phyloP scores from a whole-genome alignment of 768 basidiomycete species.

The Pisolithus orientalis region DNA sequence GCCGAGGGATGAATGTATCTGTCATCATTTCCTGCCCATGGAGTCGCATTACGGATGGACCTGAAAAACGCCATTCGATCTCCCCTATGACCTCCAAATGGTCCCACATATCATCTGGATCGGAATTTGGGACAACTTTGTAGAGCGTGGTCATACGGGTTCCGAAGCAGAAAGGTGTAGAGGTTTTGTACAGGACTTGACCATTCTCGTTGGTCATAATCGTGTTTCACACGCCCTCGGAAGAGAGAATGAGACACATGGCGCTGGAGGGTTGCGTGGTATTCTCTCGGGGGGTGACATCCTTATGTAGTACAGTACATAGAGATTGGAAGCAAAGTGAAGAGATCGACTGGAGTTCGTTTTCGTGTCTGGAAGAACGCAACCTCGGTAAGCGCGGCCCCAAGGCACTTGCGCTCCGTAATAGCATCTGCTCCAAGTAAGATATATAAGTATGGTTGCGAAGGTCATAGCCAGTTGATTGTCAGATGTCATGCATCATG shows the following conservation, averaged over 20 bases:
- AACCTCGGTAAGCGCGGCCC: too few species aligned
- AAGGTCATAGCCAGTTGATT: too few species aligned
- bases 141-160: conserved; percentile 17
- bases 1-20: conserved; percentile 17
- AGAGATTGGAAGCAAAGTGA: too few species aligned
- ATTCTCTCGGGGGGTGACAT: too few species aligned
- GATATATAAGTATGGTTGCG: too few species aligned
- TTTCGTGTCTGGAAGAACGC: too few species aligned
- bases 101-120: conserved; percentile 20
- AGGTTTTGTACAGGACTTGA: conserved; percentile 26
- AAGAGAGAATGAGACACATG: conserved; percentile 21
- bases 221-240: conserved; percentile 18
- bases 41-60: conserved; percentile 25
- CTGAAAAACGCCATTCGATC: conserved; percentile 29
- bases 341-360: too few species aligned
- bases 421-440: too few species aligned
- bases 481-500: too few species aligned
- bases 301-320: too few species aligned
- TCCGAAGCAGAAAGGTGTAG: conserved; percentile 10
- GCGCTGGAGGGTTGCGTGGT: background rate
- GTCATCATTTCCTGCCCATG: conserved; percentile 21
- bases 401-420: too few species aligned
- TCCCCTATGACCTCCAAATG: conserved; percentile 26
- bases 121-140: conserved; percentile 19
- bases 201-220: conserved; percentile 17